These are phyloP conservation scores for Neurospora sp. DNA, from an alignment of 495 filamentous ascomycete genomes.

Conservation along the genomic window DNA sequence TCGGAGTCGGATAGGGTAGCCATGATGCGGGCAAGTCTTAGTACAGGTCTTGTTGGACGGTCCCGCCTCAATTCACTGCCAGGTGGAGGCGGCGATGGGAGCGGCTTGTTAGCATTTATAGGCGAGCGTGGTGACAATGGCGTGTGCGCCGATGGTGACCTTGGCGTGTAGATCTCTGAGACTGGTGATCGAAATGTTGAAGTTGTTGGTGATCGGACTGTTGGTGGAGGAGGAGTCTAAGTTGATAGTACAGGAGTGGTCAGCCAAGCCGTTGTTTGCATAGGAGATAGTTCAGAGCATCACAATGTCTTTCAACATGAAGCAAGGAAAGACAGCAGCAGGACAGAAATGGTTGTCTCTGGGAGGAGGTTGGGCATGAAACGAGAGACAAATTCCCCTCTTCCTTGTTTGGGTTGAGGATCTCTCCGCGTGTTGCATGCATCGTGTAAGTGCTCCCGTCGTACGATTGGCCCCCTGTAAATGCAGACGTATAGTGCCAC, in stretches of 20 bases:
- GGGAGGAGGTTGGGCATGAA: neutral
- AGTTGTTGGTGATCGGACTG: neutral
- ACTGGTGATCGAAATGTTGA: neutral
- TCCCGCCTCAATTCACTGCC: constrained; percentile 33
- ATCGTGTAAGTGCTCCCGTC: neutral
- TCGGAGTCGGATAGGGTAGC: constrained; percentile 49
- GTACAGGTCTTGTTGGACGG: constrained; percentile 27
- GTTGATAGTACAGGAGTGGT: constrained; percentile 6
- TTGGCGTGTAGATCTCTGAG: constrained; percentile 9
- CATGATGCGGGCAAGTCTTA: constrained; percentile 44
- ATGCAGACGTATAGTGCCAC: neutral
- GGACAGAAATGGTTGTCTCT: neutral
- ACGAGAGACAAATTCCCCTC: neutral
- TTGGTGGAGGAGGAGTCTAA: neutral
- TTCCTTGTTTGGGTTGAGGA: neutral
- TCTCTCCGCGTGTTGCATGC: neutral
- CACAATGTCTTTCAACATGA: neutral
- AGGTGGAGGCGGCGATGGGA: constrained; percentile 40
- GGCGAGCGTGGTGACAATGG: constrained; percentile 23
- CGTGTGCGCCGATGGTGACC: constrained; percentile 19
- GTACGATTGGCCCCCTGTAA: neutral
- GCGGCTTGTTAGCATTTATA: constrained; percentile 40
- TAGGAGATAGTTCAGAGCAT: neutral
- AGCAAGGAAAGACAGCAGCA: neutral
- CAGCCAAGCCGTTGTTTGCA: constrained; percentile 9